Evolutionary conservation across 2,329 filamentous ascomycete genomes (phyloP).

Genomic region (Lasiodiplodia hormozganensis): DNA sequence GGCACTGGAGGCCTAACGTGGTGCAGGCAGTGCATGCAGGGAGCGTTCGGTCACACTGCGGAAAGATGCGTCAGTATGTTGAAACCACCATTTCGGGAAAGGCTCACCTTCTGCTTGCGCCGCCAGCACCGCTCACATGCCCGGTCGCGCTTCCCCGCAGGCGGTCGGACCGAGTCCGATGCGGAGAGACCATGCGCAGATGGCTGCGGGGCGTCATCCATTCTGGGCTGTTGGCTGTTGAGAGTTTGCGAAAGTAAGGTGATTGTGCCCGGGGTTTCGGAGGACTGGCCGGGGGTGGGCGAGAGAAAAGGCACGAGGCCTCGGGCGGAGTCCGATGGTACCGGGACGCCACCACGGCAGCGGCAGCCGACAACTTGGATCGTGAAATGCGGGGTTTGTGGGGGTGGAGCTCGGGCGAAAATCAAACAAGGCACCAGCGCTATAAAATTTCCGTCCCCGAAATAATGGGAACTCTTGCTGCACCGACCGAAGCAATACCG

Average conservation of each 20-base stretch:
- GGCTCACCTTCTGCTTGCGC: not conserved
- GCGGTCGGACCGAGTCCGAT: not conserved
- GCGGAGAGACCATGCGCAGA: not conserved
- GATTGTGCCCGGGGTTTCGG: not conserved
- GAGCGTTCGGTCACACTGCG: not conserved
- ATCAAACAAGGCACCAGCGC: not conserved
- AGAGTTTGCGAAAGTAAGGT: not conserved
- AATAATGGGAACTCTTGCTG: not conserved
- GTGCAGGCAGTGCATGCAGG: not conserved
- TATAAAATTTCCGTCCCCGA: not conserved
- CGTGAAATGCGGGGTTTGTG: not conserved
- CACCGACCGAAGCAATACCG: too few relatives aligned
- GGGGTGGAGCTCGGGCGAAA: not conserved
- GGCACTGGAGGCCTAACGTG: not conserved
- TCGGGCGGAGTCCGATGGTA: not conserved
- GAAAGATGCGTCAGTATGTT: too few relatives aligned
- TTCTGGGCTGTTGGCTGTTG: not conserved
- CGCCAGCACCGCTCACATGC: constrained; percentile 12
- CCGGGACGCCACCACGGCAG: not conserved
- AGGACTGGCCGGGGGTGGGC: not conserved
- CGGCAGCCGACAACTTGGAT: not conserved
- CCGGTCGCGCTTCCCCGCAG: not conserved
- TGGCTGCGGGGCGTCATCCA: not conserved
- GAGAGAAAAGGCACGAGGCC: not conserved
- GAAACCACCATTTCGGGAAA: too few relatives aligned